These are phyloP conservation scores for Saururus chinensis DNA, from an alignment of 164 flowering plant genomes.

Conservation along the genomic window DNA sequence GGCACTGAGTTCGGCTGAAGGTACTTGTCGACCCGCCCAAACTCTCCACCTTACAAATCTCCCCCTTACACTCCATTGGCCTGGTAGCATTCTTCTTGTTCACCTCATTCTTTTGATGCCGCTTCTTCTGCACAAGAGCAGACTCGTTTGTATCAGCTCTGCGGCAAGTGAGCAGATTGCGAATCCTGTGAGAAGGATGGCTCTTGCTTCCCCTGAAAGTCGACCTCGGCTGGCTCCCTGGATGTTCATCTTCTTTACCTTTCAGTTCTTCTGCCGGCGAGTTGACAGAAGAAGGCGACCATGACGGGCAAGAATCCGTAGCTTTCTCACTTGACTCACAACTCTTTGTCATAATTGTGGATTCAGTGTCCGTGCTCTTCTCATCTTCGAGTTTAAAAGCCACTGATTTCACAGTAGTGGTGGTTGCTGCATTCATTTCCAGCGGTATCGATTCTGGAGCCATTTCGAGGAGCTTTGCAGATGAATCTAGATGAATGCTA, in stretches of 20 bases:
- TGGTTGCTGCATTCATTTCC: not conserved
- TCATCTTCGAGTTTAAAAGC: not conserved
- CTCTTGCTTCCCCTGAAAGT: not conserved
- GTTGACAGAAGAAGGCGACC: not conserved
- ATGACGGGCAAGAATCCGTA: not conserved
- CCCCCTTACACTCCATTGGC: not conserved
- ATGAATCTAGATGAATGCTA: not conserved
- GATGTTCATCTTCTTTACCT: not conserved
- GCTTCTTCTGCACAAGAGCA: not conserved
- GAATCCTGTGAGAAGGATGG: not conserved
- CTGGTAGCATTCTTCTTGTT: not conserved
- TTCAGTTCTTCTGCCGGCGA: not conserved
- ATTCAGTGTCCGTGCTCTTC: not conserved
- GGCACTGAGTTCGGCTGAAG: not conserved
- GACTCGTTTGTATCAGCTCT: not conserved
- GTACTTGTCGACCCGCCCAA: not conserved
- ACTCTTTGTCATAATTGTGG: not conserved
- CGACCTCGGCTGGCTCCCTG: not conserved
- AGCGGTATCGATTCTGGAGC: too few relatives aligned
- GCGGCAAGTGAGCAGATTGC: conserved; percentile 2
- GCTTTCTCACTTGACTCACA: not conserved
- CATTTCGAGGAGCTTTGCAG: not conserved
- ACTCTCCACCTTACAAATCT: not conserved
- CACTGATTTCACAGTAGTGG: not conserved
- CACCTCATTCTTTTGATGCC: not conserved